Evolutionary conservation across 495 filamentous ascomycete species (phyloP).

Genomic region (Penicillium tannophilum): DNA sequence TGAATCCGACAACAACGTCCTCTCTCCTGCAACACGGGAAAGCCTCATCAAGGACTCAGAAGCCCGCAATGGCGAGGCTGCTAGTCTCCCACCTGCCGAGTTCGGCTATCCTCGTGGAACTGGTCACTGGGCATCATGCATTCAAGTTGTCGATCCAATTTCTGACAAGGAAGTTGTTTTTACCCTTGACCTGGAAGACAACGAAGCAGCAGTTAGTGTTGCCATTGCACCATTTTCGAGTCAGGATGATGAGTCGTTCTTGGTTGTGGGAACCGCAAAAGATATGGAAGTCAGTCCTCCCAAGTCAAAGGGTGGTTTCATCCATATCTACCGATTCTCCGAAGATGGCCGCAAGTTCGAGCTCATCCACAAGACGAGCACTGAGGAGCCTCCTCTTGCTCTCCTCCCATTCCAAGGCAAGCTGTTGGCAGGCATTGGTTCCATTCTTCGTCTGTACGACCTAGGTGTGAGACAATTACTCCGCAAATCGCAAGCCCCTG

Average conservation of each 20-base stretch:
- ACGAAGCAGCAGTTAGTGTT: conserved; percentile 89
- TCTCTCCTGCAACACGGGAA: conserved; percentile 71
- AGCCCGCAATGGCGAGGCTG: conserved; percentile 69
- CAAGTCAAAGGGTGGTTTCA: conserved; percentile 74
- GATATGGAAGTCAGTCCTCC: conserved; percentile 79
- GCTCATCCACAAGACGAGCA: conserved; percentile 93
- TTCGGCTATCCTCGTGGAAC: conserved; percentile 85
- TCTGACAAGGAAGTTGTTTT: conserved; percentile 70
- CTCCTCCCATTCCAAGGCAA: conserved; percentile 90
- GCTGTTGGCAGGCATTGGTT: conserved; percentile 80
- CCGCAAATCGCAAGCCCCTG: conserved; percentile 82
- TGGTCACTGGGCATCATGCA: conserved; percentile 93
- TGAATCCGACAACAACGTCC: conserved; percentile 86
- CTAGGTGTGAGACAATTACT: conserved; percentile 88
- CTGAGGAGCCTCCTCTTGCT: conserved; percentile 86
- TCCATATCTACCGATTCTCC: conserved; percentile 91
- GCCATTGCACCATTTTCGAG: conserved; percentile 81
- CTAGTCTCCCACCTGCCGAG: conserved; percentile 72
- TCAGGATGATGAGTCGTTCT: conserved; percentile 85
- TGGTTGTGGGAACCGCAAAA: conserved; percentile 91
- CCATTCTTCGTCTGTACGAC: conserved; percentile 82
- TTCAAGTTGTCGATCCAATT: conserved; percentile 85
- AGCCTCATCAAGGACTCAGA: conserved; percentile 66
- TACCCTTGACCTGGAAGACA: conserved; percentile 79
- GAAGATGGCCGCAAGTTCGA: conserved; percentile 84